Evolutionary conservation across 2,329 filamentous ascomycete species (phyloP).

Genomic region (Alternaria sp.): DNA sequence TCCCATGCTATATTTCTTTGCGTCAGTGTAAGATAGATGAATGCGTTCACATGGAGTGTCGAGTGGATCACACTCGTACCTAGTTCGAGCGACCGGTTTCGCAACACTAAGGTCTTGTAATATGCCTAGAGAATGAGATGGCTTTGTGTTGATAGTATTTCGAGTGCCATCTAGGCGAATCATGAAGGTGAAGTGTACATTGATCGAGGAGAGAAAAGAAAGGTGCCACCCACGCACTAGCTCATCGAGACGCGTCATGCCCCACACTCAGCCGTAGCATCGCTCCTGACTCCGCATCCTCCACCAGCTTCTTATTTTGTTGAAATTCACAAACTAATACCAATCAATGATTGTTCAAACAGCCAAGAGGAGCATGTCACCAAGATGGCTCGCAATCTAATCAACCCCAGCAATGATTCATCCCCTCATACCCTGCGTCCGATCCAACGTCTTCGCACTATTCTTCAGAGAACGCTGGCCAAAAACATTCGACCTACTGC

Average conservation of each 20-base stretch:
- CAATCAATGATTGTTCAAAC: not conserved
- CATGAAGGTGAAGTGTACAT: not conserved
- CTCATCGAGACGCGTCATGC: constrained; percentile 12
- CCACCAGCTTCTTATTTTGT: not conserved
- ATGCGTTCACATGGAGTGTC: not conserved
- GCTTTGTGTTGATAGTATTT: not conserved
- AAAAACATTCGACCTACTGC: not conserved
- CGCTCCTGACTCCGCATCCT: not conserved
- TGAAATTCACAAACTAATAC: not conserved
- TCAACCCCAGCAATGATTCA: not conserved
- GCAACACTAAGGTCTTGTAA: constrained; percentile 7
- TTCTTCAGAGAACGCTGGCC: not conserved
- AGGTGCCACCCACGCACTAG: not conserved
- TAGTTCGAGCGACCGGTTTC: constrained; percentile 1
- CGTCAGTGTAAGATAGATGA: constrained; percentile 2
- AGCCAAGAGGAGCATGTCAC: not conserved
- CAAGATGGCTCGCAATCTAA: too few relatives aligned
- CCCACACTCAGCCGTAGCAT: not conserved
- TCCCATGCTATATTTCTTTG: not conserved
- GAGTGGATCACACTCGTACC: not conserved
- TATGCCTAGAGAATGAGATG: constrained; percentile 4
- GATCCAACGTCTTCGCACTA: not conserved
- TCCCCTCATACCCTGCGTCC: not conserved
- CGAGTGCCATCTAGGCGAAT: not conserved
- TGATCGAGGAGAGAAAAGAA: not conserved